These are phyloP conservation scores for Amanita pseudoporphyria DNA, from an alignment of 768 basidiomycete species.

Conservation along the genomic window DNA sequence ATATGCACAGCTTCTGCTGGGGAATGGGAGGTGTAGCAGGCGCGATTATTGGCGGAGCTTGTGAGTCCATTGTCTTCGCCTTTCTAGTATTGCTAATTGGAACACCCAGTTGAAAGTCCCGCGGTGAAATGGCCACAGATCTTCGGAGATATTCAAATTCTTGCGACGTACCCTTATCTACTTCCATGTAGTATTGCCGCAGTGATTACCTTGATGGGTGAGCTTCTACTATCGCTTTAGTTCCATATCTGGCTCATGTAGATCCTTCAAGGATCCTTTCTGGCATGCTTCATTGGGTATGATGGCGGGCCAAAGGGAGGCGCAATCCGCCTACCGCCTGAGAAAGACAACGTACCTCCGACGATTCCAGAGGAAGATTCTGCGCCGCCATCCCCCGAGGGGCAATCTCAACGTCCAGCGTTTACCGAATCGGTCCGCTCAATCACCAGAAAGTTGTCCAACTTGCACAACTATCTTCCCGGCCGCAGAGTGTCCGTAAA, in stretches of 20 bases:
- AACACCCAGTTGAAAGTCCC: conserved; percentile 64
- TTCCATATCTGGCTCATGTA: conserved; percentile 3
- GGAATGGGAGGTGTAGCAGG: conserved; percentile 93
- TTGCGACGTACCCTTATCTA: conserved; percentile 81
- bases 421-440: conserved; percentile 35
- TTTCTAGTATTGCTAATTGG: conserved; percentile 6
- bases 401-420: conserved; percentile 28
- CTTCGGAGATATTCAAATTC: conserved; percentile 57
- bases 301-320: conserved; percentile 89
- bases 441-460: conserved; percentile 46
- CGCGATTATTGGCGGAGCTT: conserved; percentile 75
- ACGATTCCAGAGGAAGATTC: conserved; percentile 64
- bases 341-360: conserved; percentile 47
- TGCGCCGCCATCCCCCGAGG: conserved; percentile 35
- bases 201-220: conserved; percentile 63
- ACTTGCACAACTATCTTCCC: conserved; percentile 54
- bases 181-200: conserved; percentile 79
- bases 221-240: conserved; percentile 13
- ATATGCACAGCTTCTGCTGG: conserved; percentile 71
- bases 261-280: conserved; percentile 54
- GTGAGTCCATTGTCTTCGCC: conserved; percentile 34
- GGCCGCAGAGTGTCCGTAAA: conserved; percentile 24
- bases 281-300: conserved; percentile 81
- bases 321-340: conserved; percentile 71
- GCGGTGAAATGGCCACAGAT: conserved; percentile 77